Evolutionary conservation across 2,329 filamentous ascomycete species (phyloP).

Genomic region (Fusarium musae): DNA sequence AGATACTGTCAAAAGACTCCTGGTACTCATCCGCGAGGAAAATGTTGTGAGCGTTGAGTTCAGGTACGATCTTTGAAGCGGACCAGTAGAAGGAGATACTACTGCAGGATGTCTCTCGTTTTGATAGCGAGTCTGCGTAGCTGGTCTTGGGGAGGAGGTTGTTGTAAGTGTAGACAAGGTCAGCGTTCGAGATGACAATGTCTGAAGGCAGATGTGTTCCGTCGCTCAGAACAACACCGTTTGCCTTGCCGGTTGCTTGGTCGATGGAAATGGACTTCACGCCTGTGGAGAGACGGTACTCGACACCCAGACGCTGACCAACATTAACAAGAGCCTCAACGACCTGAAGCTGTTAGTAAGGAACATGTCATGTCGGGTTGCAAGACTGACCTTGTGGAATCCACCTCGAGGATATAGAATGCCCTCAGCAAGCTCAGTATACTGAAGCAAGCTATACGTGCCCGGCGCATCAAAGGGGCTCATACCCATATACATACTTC

Average conservation of each 20-base stretch:
- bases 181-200: slow-evolving; percentile 76
- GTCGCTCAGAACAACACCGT: slow-evolving; percentile 67
- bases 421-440: slow-evolving; percentile 77
- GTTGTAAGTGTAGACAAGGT: slow-evolving; percentile 79
- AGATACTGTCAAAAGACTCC: slow-evolving; percentile 80
- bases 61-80: slow-evolving; percentile 67
- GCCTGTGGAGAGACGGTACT: slow-evolving; percentile 69
- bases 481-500: slow-evolving; percentile 88
- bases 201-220: slow-evolving; percentile 71
- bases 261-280: slow-evolving; percentile 64
- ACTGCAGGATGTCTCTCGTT: slow-evolving; percentile 71
- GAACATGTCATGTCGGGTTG: accelerated
- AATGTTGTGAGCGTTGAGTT: slow-evolving; percentile 78
- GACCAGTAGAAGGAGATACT: slow-evolving; percentile 84
- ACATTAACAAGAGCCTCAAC: slow-evolving; percentile 72
- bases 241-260: slow-evolving; percentile 57
- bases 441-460: slow-evolving; percentile 79
- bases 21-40: slow-evolving; percentile 79
- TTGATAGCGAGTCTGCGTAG: slow-evolving; percentile 54
- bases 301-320: slow-evolving; percentile 69
- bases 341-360: slow-evolving; percentile 49
- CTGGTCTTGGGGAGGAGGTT: slow-evolving; percentile 68
- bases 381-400: slow-evolving; percentile 62
- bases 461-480: slow-evolving; percentile 79
- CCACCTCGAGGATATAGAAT: slow-evolving; percentile 81